Evolutionary conservation across 768 basidiomycete species (phyloP).

Genomic region (Boletus rubroflammeus): DNA sequence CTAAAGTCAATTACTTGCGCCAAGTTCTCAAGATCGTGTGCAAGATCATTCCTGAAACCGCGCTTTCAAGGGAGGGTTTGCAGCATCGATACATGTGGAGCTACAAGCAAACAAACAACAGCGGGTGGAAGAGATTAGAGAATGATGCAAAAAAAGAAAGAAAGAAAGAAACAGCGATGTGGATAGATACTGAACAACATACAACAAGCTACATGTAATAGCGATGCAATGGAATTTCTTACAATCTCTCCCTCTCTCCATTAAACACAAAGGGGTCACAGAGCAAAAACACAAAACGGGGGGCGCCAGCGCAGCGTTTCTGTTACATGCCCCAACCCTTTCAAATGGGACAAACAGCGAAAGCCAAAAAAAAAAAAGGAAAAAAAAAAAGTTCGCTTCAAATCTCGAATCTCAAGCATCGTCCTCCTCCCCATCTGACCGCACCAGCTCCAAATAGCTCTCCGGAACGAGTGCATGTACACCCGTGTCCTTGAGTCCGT

Average conservation of each 20-base stretch:
- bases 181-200: slow-evolving; percentile 10
- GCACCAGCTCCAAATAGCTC: slow-evolving; percentile 64
- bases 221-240: neutral
- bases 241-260: neutral
- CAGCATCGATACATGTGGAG: neutral
- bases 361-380: neutral
- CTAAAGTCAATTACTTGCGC: too few relatives aligned
- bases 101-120: neutral
- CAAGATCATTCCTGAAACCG: too few relatives aligned
- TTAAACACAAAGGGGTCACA: neutral
- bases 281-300: neutral
- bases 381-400: neutral
- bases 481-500: slow-evolving; percentile 33
- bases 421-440: slow-evolving; percentile 30
- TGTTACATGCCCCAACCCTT: neutral
- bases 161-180: neutral
- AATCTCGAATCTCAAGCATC: slow-evolving; percentile 3
- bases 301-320: slow-evolving; percentile 14
- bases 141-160: neutral
- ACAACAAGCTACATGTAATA: slow-evolving; percentile 8
- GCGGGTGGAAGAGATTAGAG: neutral
- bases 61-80: neutral
- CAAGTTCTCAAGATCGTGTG: too few relatives aligned
- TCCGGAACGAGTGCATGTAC: slow-evolving; percentile 75
- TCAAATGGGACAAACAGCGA: too few relatives aligned